These are phyloP conservation scores for Botryotinia globosa DNA, from an alignment of 2,329 filamentous ascomycete species.

Conservation along the genomic window DNA sequence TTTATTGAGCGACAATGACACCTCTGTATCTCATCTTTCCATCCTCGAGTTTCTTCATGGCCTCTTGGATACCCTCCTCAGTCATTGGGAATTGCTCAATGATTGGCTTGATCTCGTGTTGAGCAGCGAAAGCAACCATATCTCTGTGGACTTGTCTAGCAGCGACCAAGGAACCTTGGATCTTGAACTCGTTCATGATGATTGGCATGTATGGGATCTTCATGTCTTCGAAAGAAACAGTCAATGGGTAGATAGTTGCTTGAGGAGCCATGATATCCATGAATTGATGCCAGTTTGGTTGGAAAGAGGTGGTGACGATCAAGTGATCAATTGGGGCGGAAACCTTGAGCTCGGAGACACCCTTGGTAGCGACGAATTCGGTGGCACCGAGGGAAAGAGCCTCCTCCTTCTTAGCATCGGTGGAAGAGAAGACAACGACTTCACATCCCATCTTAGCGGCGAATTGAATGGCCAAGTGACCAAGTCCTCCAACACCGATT, in stretches of 20 bases:
- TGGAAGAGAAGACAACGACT: slow-evolving; percentile 57
- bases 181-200: slow-evolving; percentile 31
- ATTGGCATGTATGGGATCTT: slow-evolving; percentile 36
- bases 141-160: slow-evolving; percentile 49
- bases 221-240: slow-evolving; percentile 52
- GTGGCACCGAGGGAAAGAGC: slow-evolving; percentile 56
- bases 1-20: slow-evolving; percentile 38
- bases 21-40: slow-evolving; percentile 55
- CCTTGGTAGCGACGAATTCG: slow-evolving; percentile 58
- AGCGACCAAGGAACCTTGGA: slow-evolving; percentile 36
- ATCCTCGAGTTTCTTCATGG: slow-evolving; percentile 53
- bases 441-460: slow-evolving; percentile 61
- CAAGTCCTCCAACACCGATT: slow-evolving; percentile 59
- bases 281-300: slow-evolving; percentile 61
- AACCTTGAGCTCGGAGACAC: slow-evolving; percentile 35
- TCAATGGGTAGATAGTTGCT: slow-evolving; percentile 63
- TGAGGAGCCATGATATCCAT: slow-evolving; percentile 57
- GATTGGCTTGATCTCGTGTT: slow-evolving; percentile 59
- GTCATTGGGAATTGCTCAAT: slow-evolving; percentile 55
- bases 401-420: slow-evolving; percentile 62
- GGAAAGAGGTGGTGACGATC: slow-evolving; percentile 35
- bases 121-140: slow-evolving; percentile 59
- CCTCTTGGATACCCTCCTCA: slow-evolving; percentile 49
- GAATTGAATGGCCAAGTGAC: slow-evolving; percentile 62
- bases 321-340: slow-evolving; percentile 34